These are phyloP conservation scores for Blastomyces silverae DNA, from an alignment of 2,329 filamentous ascomycete species.

Conservation along the genomic window DNA sequence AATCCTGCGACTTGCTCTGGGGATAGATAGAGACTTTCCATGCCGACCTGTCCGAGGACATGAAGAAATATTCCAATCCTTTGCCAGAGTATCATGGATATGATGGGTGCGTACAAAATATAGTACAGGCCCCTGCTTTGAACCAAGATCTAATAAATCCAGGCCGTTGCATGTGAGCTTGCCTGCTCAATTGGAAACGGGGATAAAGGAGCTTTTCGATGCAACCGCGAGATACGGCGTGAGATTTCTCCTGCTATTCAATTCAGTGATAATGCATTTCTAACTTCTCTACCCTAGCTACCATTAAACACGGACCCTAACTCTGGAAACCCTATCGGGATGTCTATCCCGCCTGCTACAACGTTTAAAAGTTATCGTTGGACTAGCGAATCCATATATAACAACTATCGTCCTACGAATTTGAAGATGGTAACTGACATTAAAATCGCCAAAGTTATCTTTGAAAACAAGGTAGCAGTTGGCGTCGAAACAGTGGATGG, in stretches of 20 bases:
- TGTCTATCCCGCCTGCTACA: constrained; percentile 43
- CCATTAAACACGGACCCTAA: constrained; percentile 9
- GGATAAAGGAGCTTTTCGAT: constrained; percentile 4
- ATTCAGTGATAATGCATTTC: neutral
- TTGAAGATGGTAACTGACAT: constrained; percentile 46
- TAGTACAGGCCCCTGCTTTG: neutral
- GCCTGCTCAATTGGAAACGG: constrained; percentile 1
- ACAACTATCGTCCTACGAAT: constrained; percentile 40
- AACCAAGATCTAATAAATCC: neutral
- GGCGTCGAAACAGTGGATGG: constrained; percentile 34
- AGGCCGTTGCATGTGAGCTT: constrained; percentile 11
- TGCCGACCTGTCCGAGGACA: neutral
- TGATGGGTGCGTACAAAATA: constrained; percentile 2
- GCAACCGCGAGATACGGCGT: constrained; percentile 4
- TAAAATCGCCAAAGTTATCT: constrained; percentile 39
- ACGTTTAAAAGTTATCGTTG: constrained; percentile 40
- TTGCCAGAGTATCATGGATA: constrained; percentile 11
- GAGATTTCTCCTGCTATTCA: neutral
- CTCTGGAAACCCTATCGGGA: constrained; percentile 46
- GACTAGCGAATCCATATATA: constrained; percentile 44
- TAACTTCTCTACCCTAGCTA: neutral
- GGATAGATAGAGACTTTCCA: constrained; percentile 10
- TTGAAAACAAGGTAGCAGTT: constrained; percentile 36
- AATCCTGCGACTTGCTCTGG: neutral
- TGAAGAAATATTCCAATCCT: constrained; percentile 10